phyloP scores from a whole-genome alignment of 305 asterid species.

The Fraxinus angustifolia region DNA sequence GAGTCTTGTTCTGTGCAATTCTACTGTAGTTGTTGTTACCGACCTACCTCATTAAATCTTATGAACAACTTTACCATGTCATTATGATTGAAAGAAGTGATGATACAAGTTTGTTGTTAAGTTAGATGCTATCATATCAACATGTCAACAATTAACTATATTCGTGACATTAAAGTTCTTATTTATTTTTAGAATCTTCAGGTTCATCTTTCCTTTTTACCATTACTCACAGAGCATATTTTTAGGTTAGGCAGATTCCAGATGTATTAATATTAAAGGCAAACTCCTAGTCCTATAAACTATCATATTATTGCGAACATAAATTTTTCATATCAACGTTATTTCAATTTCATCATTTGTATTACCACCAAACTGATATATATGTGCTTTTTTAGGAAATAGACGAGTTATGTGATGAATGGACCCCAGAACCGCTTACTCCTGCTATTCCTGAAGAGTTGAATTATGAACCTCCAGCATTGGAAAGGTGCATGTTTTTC shows the following conservation, averaged over 20 bases:
- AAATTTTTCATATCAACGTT: not conserved
- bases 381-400: constrained; percentile 62
- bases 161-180: not conserved
- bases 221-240: not conserved
- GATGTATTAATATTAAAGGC: not conserved
- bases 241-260: not conserved
- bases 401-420: constrained; percentile 92
- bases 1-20: not conserved
- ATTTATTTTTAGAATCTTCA: not conserved
- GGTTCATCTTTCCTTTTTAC: not conserved
- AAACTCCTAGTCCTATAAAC: not conserved
- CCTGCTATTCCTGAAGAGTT: constrained; percentile 67
- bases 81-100: not conserved
- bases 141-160: not conserved
- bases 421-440: constrained; percentile 93
- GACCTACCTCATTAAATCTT: not conserved
- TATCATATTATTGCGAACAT: constrained; percentile 2
- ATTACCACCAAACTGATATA: constrained; percentile 23
- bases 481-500: constrained; percentile 62
- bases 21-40: not conserved
- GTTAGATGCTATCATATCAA: not conserved
- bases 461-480: constrained; percentile 71
- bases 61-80: not conserved
- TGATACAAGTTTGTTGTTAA: not conserved
- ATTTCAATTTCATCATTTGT: constrained; percentile 4